A percentile compares a stretch with the other conserved stretches of the same genome.
phyloP scores from a whole-genome alignment of 768 basidiomycete genomes.

The Agaricus subrufescens region DNA sequence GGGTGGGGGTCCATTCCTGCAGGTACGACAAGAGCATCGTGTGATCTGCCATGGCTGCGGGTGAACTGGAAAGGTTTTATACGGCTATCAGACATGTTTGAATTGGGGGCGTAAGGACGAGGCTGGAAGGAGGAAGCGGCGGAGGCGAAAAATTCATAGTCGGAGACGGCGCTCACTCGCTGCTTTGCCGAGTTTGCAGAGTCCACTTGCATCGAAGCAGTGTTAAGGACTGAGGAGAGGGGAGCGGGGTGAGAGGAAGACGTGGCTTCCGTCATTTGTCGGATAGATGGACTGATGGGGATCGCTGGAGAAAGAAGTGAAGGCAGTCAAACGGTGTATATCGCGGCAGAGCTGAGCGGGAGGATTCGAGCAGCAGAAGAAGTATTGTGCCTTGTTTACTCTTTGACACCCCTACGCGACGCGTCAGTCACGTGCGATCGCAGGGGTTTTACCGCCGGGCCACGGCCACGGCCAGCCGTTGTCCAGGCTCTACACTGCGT shows the following conservation, averaged over 20 bases:
- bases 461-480: too few relatives aligned
- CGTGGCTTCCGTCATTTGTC: conserved; percentile 11
- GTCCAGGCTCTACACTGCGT: too few relatives aligned
- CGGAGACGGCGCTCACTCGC: conserved; percentile 38
- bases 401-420: conserved; percentile 27
- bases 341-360: neutral
- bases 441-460: too few relatives aligned
- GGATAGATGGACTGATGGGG: neutral
- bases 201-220: conserved; percentile 24
- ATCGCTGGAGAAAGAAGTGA: neutral
- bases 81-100: conserved; percentile 19
- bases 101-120: conserved; percentile 50
- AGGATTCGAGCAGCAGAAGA: neutral
- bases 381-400: conserved; percentile 25
- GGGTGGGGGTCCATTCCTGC: conserved; percentile 64
- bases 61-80: conserved; percentile 20
- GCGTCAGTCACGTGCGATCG: conserved; percentile 32
- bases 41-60: conserved; percentile 27
- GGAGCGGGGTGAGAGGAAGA: conserved; percentile 13
- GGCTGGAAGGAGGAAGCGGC: conserved; percentile 64
- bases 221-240: conserved; percentile 19
- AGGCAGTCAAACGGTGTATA: too few relatives aligned
- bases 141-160: conserved; percentile 57
- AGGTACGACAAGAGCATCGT: conserved; percentile 40
- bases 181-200: conserved; percentile 34